Base-by-base conservation (phyloP, 768 basidiomycete species). In the Phanerodontia chrysosporium region DNA sequence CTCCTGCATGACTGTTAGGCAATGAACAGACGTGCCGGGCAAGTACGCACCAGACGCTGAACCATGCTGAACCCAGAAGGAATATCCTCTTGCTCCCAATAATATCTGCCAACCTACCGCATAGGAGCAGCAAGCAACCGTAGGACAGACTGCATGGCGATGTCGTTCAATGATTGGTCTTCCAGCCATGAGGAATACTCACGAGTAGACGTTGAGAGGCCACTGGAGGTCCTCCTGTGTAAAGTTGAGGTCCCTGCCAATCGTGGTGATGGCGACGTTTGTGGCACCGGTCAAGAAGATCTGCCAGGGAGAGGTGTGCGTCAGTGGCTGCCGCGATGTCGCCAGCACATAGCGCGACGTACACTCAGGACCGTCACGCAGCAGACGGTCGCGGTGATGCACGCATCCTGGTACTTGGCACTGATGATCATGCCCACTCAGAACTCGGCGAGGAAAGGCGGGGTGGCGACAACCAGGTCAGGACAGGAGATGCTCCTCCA, bases 31-130 rank as follows among this genome's bases (percentile, higher is more conserved):
- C 6, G 25, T 6, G 21, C 42, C 45, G 30, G 28, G 3, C 6
- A n/a, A 27, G n/a, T 16, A 51, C 65, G 48, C 21, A 73, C 72
- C 71, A 72, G 2, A 70, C 57, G 22, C 68, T 64, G 59, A 73
- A 70, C 70, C 70, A 73, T 18, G 66, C 57, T 5, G 71, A 71
- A 8, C 72, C 72, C 4, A 58, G 39, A 7, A 73, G 55, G 39
- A 73, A 73, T 68, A 73, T 72, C 30, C 58, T 51, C 36, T 59
- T 59, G 49, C 59, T 61, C 14, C 65, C 65, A 35, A 64, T 36
- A 29, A 66, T 64, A 39, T 66, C 65, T 13, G 63, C 63, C 24
- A 66, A 18, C 1, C 65, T 51, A 2, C 65, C 65, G 35, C 51
- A 62, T 4, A 66, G 44, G 1, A 66, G 55, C 25, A 66, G 59